phyloP scores from a whole-genome alignment of 305 asterid genomes.

The Coffea humblotiana region DNA sequence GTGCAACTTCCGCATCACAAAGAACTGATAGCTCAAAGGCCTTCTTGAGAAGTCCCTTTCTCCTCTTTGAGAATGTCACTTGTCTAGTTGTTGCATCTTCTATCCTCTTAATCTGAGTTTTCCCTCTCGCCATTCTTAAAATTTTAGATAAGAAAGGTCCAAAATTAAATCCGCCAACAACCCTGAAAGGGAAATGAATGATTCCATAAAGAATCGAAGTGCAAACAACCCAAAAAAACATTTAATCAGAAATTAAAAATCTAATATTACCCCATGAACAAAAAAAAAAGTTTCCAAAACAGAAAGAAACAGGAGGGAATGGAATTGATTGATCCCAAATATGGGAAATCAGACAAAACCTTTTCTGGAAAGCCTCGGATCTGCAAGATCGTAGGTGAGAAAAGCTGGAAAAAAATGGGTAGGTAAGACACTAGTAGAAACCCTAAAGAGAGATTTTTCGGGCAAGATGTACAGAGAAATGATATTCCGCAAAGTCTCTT shows the following conservation, averaged over 20 bases:
- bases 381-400: slow-evolving; percentile 24
- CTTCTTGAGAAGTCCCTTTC: slow-evolving; percentile 54
- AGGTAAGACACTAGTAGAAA: slow-evolving; percentile 16
- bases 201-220: not conserved
- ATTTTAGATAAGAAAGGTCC: not conserved
- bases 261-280: too few species aligned
- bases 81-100: slow-evolving; percentile 55
- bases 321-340: slow-evolving; percentile 20
- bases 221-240: not conserved
- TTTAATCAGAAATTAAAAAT: slow-evolving; percentile 10
- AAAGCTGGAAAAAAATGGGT: not conserved
- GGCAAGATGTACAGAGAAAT: slow-evolving; percentile 2
- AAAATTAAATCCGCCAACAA: not conserved
- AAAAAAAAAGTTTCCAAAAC: slow-evolving; percentile 22
- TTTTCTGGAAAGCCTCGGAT: slow-evolving; percentile 33
- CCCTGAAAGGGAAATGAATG: not conserved
- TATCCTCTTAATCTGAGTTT: slow-evolving; percentile 53
- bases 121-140: slow-evolving; percentile 51
- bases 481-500: not conserved
- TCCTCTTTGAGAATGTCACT: slow-evolving; percentile 58
- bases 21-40: slow-evolving; percentile 60
- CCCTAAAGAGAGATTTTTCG: slow-evolving; percentile 30
- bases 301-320: slow-evolving; percentile 15
- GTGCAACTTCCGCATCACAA: slow-evolving; percentile 57
- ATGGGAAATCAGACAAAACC: slow-evolving; percentile 23